Evolutionary conservation across 306 rosid species (phyloP).

Genomic region (Cucumis cinereus): DNA sequence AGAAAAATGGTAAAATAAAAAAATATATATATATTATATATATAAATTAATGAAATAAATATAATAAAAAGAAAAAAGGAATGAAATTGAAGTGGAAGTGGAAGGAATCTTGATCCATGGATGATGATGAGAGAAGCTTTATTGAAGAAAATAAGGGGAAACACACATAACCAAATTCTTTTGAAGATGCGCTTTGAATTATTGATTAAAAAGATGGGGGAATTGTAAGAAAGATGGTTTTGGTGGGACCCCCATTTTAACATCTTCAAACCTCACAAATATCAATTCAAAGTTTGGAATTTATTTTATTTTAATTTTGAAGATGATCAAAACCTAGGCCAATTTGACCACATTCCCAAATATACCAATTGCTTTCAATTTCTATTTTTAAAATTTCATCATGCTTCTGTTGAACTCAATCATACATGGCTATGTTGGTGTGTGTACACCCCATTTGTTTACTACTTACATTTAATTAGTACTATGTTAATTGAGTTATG

Average conservation of each 20-base stretch:
- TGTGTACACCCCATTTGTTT: neutral
- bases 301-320: neutral
- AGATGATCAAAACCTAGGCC: neutral
- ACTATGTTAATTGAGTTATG: no score
- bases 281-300: neutral
- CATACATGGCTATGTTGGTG: neutral
- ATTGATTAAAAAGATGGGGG: neutral
- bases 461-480: neutral
- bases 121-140: no score
- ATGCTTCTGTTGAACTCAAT: neutral
- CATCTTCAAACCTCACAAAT: neutral
- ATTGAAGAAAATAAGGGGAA: neutral
- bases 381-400: neutral
- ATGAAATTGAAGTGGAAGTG: no score
- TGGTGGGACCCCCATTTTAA: neutral
- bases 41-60: no score
- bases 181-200: slow-evolving; percentile 8
- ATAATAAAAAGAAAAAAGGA: no score
- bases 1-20: no score
- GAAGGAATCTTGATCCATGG: no score
- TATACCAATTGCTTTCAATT: neutral
- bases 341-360: neutral
- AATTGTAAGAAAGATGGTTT: neutral
- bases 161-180: slow-evolving; percentile 2
- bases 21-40: no score